Base-by-base conservation (phyloP, 2,329 filamentous ascomycete genomes). In the Blumeria hordei region DNA sequence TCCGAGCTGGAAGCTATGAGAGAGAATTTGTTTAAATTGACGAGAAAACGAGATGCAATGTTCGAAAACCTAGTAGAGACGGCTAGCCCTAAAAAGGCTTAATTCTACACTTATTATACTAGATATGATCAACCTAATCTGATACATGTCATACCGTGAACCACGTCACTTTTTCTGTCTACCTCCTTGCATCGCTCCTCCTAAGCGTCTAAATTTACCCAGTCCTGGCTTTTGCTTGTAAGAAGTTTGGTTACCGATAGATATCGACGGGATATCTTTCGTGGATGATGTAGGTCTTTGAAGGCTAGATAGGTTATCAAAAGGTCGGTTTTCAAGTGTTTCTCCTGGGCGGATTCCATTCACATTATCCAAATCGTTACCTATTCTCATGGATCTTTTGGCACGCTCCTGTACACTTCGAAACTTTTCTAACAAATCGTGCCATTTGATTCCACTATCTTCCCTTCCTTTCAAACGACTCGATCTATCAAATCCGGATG, bases 381-480 rank as follows among this genome's bases (percentile, higher is more conserved):
- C 70, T 66, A 69, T 68, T 57, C 80, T 72, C 63, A 87, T 82
- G 11, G 78, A 73, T 54, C 87, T 75, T 55, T 88, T 77, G 6
- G 88, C 84, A 57, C 79, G 80, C 61, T 98, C 92, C 64, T 98
- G 92, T 1, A 93, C 90, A 54, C 75, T 78, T 60, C 85, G 85
- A 69, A 98, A 98, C 65, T 95, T 94, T 60, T 98, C 92, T 5
- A 98, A 75, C 37, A 98, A 74, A 62, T 98, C 92, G 2, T 77
- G 78, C 92, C 92, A 98, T 55, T 84, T 82, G 61, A 98, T 94
- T 36, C 79, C 81, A 55, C 78, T 79, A 55, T 95, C 88, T 60
- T 93, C 86, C 55, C 88, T 52, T 77, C 79, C 66, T 77, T 95
- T 74, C 51, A 95, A 74, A 57, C 88, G 75, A 61, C 85, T 90